Base-by-base conservation (phyloP, 805 yeast genomes). In the Suhomyces sp. region DNA sequence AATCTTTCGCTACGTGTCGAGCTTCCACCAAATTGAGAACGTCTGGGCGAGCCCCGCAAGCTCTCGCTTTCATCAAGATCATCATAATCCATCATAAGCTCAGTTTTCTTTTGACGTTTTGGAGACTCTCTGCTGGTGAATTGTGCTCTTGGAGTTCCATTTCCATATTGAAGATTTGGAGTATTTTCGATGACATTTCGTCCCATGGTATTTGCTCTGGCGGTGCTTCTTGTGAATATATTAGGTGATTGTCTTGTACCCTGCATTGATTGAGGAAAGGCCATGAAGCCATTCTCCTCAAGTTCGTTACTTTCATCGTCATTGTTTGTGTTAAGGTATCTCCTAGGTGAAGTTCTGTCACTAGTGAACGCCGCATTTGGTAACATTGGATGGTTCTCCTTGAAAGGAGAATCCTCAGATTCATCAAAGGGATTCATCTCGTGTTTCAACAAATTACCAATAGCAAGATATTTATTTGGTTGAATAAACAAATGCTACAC, bases 81-180 rank as follows among this genome's bases (percentile, higher is more conserved):
- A 38, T 38, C 42, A 19, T 38, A 38, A 27, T 76, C 72, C 47
- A 85, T 76, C 12, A 80, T 68, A 4, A 84, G 72, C 5, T 85
- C 76, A 4, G 76, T 74, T 40, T 78, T 65, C 40, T 71, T 74
- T 42, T 77, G 77, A 64, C 91, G 80, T 52, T 76, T 80, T 33
- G 96, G 94, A 0, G 96, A 85, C 66, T 88, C 92, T 58, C 82
- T 70, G 50, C 82, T 72, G 2, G 94, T 86, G 60, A 79, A 86
- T 48, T 79, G 81, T 42, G 89, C 85, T 68, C 96, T 77, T 8
- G 87, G 82, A 6, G 88, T 50, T 4, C 57, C 61, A 23, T 47
- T 47, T 44, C 48, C 54, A 35, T 23, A 54, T 50, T 54, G 57
- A 31, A 68, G 60, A 45, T 68, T 67, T 2, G 77, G 77, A 4